Evolutionary conservation across 305 asterid genomes (phyloP).

Genomic region (Stenogyne calaminthoides): DNA sequence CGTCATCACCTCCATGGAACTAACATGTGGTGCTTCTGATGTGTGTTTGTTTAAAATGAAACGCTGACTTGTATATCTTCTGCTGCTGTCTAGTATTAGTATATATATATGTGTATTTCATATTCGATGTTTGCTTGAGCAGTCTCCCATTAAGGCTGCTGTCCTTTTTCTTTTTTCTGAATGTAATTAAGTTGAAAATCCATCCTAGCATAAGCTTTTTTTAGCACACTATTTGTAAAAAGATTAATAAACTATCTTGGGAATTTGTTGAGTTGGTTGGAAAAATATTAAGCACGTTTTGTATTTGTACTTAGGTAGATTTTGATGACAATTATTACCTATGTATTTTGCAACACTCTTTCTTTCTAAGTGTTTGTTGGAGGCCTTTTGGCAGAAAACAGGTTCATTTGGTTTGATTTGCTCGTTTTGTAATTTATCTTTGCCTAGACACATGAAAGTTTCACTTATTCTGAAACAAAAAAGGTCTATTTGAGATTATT

Average conservation of each 20-base stretch:
- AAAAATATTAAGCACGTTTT: not conserved
- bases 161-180: not conserved
- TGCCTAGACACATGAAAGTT: not conserved
- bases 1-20: constrained; percentile 87
- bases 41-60: constrained; percentile 20
- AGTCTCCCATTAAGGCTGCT: constrained; percentile 8
- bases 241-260: constrained; percentile 9
- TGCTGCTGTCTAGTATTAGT: constrained; percentile 27
- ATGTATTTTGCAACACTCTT: not conserved
- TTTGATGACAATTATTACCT: not conserved
- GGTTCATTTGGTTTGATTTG: not conserved
- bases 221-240: not conserved
- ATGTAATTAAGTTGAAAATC: constrained; percentile 32
- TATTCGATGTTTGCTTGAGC: constrained; percentile 28
- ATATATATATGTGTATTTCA: constrained; percentile 33
- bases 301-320: not conserved
- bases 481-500: too few relatives aligned
- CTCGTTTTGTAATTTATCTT: too few relatives aligned
- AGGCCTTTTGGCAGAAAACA: not conserved
- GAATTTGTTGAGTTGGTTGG: not conserved
- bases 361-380: not conserved
- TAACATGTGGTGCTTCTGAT: constrained; percentile 34
- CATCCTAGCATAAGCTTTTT: not conserved
- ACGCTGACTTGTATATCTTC: constrained; percentile 44
- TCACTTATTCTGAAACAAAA: too few relatives aligned